Evolutionary conservation across 164 flowering plant species (phyloP), one percentile per base, ranked within the genome.

Genomic region (Berberis thunbergii): DNA sequence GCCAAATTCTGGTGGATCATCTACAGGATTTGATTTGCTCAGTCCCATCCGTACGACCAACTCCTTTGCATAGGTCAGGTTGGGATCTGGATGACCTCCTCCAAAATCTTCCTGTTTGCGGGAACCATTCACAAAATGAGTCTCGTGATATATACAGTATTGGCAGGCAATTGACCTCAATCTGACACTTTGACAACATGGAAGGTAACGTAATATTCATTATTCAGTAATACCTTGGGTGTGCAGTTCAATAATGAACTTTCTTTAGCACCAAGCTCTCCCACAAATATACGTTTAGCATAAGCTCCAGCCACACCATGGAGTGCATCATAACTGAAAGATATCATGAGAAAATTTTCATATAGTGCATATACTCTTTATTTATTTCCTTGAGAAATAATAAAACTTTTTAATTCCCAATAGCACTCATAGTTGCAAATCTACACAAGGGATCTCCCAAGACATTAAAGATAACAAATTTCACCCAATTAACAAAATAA

Each of bases 11-110:
- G 99, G 99, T 62, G 96, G 96, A 57, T 89, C 87, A 54, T 63
- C 76, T 60, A 69, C 73, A 63, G 85, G 49, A 49, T 65, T 61
- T 70, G 81, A 72, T 70, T 86, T 82, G 42, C 89, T 77, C 79
- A 94, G 73, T 61, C 99, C 99, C 99, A 95, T 91, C 13, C 92
- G 79, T 45, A 78, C 84, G 76, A 95, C 99, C 76, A 95, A 78
- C 80, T 91, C 99, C 77, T 95, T 95, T 43, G 99, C 99, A 74
- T 95, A 95, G 59, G 99, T 95, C 62, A 95, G 78, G 78, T 95
- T 95, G 66, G 99, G 99, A 78, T 95, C 99, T 45, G 99, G 99
- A 73, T 95, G 97, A 48, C 99, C 99, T 66, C 97, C 97, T 58
- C 99, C 99, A 83, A 95, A 95, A 66, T 95, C 97, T 73, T 95